phyloP scores from a whole-genome alignment of 108 stramenopile genomes.

The Pseudonitzschia delicatissima region DNA sequence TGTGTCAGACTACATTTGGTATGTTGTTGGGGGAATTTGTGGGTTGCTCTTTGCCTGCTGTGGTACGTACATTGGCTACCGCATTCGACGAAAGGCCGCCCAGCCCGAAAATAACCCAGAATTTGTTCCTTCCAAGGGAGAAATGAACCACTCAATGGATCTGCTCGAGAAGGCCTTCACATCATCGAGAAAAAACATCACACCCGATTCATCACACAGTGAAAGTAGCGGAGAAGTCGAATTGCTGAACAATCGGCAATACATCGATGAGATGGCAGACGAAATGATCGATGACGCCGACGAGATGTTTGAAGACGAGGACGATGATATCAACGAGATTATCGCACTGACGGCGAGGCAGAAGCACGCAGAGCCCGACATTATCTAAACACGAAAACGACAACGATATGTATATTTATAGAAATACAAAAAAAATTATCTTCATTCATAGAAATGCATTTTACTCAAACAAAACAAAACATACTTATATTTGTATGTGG shows the following conservation, averaged over 20 bases:
- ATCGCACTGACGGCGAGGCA: constrained; percentile 17
- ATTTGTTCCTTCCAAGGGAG: constrained; percentile 23
- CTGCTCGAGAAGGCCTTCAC: constrained; percentile 36
- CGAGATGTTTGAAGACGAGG: constrained; percentile 13
- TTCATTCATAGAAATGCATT: no score
- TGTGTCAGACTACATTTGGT: constrained; percentile 21
- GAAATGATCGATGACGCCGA: background rate
- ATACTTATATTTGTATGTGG: no score
- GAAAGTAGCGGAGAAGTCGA: background rate
- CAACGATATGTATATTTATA: no score
- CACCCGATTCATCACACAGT: background rate
- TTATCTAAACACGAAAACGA: no score
- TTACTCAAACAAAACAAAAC: no score
- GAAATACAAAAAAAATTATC: no score
- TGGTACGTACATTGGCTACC: background rate
- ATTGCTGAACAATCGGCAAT: constrained; percentile 4
- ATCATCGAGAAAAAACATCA: background rate
- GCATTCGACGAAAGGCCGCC: constrained; percentile 3
- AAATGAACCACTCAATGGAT: constrained; percentile 40
- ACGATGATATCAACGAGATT: constrained; percentile 32
- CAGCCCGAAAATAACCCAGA: constrained; percentile 29
- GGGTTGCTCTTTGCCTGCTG: background rate
- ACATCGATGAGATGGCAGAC: background rate
- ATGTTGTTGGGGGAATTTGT: constrained; percentile 28
- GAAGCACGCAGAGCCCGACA: constrained; percentile 14